phyloP scores from a whole-genome alignment of 169 alveolate genomes.

The Babesia ovata region DNA sequence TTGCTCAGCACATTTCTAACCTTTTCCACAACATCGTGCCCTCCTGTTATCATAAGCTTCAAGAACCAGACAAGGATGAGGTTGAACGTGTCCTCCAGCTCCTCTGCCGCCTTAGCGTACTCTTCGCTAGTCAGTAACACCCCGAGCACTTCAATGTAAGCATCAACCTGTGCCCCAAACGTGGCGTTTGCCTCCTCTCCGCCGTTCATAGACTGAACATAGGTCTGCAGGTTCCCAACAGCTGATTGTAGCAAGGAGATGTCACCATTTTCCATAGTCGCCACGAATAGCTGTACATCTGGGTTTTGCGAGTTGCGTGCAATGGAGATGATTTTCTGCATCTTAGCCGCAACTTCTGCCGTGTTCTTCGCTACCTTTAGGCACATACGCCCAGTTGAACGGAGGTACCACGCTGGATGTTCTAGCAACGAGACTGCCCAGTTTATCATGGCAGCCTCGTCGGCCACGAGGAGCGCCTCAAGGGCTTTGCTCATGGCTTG shows the following conservation, averaged over 20 bases:
- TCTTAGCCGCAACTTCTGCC: neutral
- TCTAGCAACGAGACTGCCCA: constrained; percentile 40
- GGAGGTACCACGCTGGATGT: constrained; percentile 36
- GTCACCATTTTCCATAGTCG: constrained; percentile 30
- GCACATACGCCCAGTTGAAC: constrained; percentile 25
- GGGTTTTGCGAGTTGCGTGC: constrained; percentile 21
- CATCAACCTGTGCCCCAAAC: constrained; percentile 22
- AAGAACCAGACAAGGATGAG: constrained; percentile 23
- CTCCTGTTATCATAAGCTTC: constrained; percentile 29
- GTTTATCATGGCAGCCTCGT: constrained; percentile 17
- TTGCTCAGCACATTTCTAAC: constrained; percentile 12
- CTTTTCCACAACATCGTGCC: constrained; percentile 12
- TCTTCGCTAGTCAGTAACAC: constrained; percentile 3
- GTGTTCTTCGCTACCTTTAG: constrained; percentile 1
- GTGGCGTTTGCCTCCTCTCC: constrained; percentile 6
- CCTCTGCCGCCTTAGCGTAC: constrained; percentile 17
- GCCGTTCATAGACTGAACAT: constrained; percentile 28
- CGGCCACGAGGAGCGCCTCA: constrained; percentile 15
- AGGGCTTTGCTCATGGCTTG: constrained; percentile 5
- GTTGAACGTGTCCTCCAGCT: constrained; percentile 24
- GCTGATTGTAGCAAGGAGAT: constrained; percentile 10
- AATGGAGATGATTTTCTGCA: neutral
- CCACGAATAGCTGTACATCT: constrained; percentile 39
- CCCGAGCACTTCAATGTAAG: constrained; percentile 12
- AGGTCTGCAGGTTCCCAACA: constrained; percentile 5